These are phyloP conservation scores for Ambispora gerdemannii DNA, from an alignment of 192 early-diverging fungal genomes.

Conservation along the genomic window DNA sequence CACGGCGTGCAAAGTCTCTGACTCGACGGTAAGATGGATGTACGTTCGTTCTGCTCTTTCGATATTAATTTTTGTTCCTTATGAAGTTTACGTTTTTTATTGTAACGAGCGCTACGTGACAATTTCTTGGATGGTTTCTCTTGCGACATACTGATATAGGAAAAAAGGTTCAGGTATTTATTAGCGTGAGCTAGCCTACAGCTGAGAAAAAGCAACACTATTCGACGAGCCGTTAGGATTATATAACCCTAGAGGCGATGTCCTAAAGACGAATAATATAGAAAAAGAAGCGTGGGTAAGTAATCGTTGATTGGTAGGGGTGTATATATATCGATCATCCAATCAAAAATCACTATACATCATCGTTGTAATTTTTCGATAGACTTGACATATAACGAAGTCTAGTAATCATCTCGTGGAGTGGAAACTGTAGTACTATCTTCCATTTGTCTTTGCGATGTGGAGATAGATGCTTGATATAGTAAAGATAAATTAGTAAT, in stretches of 20 bases:
- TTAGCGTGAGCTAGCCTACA: background rate
- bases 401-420: constrained; percentile 5
- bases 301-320: background rate
- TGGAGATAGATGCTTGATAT: constrained; percentile 13
- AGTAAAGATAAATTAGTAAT: constrained; percentile 22
- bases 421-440: constrained; percentile 16
- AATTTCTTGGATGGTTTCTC: background rate
- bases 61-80: constrained; percentile 7
- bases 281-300: background rate
- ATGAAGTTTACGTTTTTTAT: constrained; percentile 10
- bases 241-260: background rate
- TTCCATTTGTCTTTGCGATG: constrained; percentile 15
- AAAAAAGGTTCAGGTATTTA: background rate
- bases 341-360: background rate
- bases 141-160: background rate
- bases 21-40: constrained; percentile 6
- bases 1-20: constrained; percentile 11
- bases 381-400: background rate
- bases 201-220: background rate
- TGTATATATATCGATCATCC: background rate
- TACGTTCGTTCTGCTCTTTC: constrained; percentile 13
- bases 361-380: background rate
- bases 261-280: background rate
- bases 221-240: background rate
- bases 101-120: background rate